phyloP scores from a whole-genome alignment of 306 rosid genomes.

The Hylodesmum podocarpum region DNA sequence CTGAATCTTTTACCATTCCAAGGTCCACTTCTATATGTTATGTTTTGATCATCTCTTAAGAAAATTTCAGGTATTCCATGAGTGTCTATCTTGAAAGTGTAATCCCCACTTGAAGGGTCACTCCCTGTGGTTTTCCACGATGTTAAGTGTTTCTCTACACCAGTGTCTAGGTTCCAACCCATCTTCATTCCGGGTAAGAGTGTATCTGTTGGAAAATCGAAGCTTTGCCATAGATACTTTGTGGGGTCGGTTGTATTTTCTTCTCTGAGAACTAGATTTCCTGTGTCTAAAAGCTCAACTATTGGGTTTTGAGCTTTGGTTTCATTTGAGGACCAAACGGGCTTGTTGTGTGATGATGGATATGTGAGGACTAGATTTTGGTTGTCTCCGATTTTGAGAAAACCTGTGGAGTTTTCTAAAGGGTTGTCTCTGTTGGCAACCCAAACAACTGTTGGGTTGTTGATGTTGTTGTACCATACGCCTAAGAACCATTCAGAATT shows the following conservation, averaged over 20 bases:
- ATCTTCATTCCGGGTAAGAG: conserved; percentile 68
- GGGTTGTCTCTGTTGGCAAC: conserved; percentile 79
- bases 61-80: conserved; percentile 63
- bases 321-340: conserved; percentile 53
- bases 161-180: conserved; percentile 56
- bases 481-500: conserved; percentile 56
- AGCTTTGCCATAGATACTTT: conserved; percentile 66
- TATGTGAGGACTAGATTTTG: conserved; percentile 48
- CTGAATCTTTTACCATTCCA: conserved; percentile 80
- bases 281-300: conserved; percentile 56
- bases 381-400: conserved; percentile 36
- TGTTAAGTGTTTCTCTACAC: conserved; percentile 41
- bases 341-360: neutral
- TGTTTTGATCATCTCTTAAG: neutral
- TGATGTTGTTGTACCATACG: conserved; percentile 57
- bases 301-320: conserved; percentile 30
- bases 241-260: conserved; percentile 20
- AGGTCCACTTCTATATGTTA: conserved; percentile 59
- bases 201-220: conserved; percentile 68
- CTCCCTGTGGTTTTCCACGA: conserved; percentile 48
- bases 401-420: conserved; percentile 35
- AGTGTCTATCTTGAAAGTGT: conserved; percentile 43
- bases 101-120: conserved; percentile 64
- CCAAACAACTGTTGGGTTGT: conserved; percentile 48
- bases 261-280: conserved; percentile 59